These are phyloP conservation scores for Pseudotsuga menziesii DNA, from an alignment of 75 land plant genomes.

Conservation along the genomic window DNA sequence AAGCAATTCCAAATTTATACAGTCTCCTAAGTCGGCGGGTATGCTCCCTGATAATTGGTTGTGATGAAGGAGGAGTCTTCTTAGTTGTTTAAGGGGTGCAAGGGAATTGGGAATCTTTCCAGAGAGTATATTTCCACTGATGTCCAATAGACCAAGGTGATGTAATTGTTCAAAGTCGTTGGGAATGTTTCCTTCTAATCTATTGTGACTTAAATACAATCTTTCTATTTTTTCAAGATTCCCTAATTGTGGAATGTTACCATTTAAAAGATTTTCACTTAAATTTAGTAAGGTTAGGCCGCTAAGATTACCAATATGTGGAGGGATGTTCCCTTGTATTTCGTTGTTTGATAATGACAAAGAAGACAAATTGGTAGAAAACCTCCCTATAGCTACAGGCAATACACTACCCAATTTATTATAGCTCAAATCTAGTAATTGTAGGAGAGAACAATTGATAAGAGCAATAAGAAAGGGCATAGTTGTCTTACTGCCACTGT, in stretches of 20 bases:
- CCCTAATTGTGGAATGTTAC: slow-evolving; percentile 20
- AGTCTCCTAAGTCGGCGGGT: slow-evolving; percentile 16
- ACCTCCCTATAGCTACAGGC: slow-evolving; percentile 26
- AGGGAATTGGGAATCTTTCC: slow-evolving; percentile 27
- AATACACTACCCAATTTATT: slow-evolving; percentile 28
- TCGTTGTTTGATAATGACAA: slow-evolving; percentile 16
- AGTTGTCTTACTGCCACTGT: background rate
- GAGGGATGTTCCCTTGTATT: slow-evolving; percentile 31
- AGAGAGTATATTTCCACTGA: slow-evolving; percentile 19
- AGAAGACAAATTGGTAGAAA: slow-evolving; percentile 11
- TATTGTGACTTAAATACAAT: slow-evolving; percentile 21
- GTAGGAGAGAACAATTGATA: slow-evolving; percentile 13
- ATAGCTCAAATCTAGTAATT: slow-evolving; percentile 15
- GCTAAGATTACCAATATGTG: slow-evolving; percentile 18
- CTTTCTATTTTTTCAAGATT: slow-evolving; percentile 11
- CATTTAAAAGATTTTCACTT: slow-evolving; percentile 14
- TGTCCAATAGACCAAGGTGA: slow-evolving; percentile 10
- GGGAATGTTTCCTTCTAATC: slow-evolving; percentile 40
- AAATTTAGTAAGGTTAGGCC: slow-evolving; percentile 19
- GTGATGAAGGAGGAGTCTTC: slow-evolving; percentile 11
- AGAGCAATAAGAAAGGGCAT: slow-evolving; percentile 21
- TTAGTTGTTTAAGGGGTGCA: slow-evolving; percentile 22
- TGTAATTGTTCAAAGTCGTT: slow-evolving; percentile 14
- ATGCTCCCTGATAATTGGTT: slow-evolving; percentile 34
- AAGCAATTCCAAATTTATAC: slow-evolving; percentile 8